Base-by-base conservation (phyloP, 495 filamentous ascomycete species). In the Aspergillus funiculosus region DNA sequence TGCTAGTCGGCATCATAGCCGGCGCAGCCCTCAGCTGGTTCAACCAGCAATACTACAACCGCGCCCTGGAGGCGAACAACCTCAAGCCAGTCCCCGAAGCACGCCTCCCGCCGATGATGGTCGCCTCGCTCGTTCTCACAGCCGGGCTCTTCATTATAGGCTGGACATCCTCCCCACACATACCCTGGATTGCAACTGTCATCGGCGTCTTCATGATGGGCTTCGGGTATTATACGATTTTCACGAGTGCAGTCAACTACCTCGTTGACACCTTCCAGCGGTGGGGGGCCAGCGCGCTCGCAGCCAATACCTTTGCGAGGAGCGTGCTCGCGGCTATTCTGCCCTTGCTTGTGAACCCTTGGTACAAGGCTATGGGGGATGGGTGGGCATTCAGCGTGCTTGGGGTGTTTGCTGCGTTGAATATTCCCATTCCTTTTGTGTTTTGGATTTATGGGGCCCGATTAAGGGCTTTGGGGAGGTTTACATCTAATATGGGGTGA, bases 71-170 rank as follows among this genome's bases (percentile, higher is more conserved):
- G 10, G 61, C 57, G 13, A 57, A 59, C 20, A 68, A 71, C 36
- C 58, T 63, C 11, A 59, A 60, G 4, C 52, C 70, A 6, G 54
- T 69, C 5, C 76, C 78, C 0, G 76, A 78, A 57, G 62, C 63
- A 24, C 64, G 77, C 1, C 64, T 81, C 0, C 67, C 68, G 0
- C 65, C 66, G 8, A 71, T 77, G 56, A 68, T 78, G 39, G 24
- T 72, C 6, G 78, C 74, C 1, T 59, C 55, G 2, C 37, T 67
- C 8, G 52, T 70, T 21, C 62, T 79, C 25, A 66, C 74, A 1
- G 61, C 62, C 8, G 75, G 76, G 0, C 50, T 76, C 1, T 78
- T 79, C 54, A 66, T 70, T 50, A 75, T 78, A 46, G 74, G 63
- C n/a, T 80, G 76, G 72, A 74, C 69, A 11, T 54, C 42, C 6